These are phyloP conservation scores for Psidium guajava DNA, from an alignment of 345 rosid species.

Conservation along the genomic window DNA sequence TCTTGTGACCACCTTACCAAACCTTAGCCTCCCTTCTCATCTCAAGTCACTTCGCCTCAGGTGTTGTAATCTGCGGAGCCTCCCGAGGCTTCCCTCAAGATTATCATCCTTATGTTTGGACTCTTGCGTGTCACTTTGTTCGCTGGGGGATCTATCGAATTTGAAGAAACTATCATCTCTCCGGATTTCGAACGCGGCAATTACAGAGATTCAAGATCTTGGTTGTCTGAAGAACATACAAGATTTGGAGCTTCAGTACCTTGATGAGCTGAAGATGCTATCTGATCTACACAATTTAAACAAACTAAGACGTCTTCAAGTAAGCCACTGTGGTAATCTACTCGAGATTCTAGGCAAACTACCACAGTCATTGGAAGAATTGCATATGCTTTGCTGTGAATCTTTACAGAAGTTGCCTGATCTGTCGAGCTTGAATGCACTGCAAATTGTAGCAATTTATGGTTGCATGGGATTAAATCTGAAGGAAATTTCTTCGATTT, in stretches of 20 bases:
- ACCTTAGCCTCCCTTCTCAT: neutral
- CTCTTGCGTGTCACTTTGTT: neutral
- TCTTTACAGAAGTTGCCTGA: too few relatives aligned
- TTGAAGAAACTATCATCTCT: neutral
- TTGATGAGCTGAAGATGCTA: too few relatives aligned
- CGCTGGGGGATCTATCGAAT: neutral
- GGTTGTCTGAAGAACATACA: neutral
- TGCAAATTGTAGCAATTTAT: too few relatives aligned
- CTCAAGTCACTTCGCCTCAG: neutral
- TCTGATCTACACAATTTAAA: too few relatives aligned
- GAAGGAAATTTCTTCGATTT: too few relatives aligned
- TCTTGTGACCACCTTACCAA: neutral
- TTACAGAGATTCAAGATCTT: neutral
- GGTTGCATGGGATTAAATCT: too few relatives aligned
- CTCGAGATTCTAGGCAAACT: too few relatives aligned
- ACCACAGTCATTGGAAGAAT: too few relatives aligned
- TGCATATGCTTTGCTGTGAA: rapidly evolving
- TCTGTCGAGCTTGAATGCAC: too few relatives aligned
- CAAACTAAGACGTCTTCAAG: too few relatives aligned
- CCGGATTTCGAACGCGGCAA: rapidly evolving
- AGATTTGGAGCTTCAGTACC: too few relatives aligned
- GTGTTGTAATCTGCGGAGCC: neutral
- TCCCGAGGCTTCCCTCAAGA: neutral
- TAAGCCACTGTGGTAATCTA: rapidly evolving
- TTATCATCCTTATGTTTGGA: neutral